Conservation (phyloP, 1,284 basidiomycete species). For the Tremellales sp. region DNA sequence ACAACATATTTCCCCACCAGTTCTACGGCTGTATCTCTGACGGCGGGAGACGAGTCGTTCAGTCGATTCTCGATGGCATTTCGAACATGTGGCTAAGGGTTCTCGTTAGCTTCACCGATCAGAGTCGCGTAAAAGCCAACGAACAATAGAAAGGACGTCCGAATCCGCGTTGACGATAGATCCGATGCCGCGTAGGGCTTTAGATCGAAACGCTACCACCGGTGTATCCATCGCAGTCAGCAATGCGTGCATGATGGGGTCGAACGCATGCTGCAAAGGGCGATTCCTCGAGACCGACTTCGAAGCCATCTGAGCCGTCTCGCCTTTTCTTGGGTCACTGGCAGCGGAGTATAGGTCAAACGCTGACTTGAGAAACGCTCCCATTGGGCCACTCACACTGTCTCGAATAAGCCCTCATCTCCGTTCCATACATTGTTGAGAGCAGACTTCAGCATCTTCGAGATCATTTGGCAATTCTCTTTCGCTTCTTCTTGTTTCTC, state of each 20-base stretch:
- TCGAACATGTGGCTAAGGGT: slow-evolving; percentile 64
- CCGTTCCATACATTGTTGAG: slow-evolving; percentile 28
- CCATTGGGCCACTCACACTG: slow-evolving; percentile 19
- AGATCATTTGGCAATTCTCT: slow-evolving; percentile 24
- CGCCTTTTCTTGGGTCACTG: slow-evolving; percentile 31
- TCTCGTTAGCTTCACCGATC: not conserved
- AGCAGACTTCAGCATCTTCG: slow-evolving; percentile 17
- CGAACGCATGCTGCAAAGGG: slow-evolving; percentile 68
- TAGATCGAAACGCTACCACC: slow-evolving; percentile 81
- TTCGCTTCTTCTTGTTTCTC: slow-evolving; percentile 23
- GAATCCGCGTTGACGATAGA: slow-evolving; percentile 82
- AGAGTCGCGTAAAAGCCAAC: slow-evolving; percentile 28
- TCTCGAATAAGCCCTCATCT: slow-evolving; percentile 35
- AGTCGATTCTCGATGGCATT: slow-evolving; percentile 82
- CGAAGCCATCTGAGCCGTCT: slow-evolving; percentile 44
- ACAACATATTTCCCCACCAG: slow-evolving; percentile 93
- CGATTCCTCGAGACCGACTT: slow-evolving; percentile 73
- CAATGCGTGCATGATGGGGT: slow-evolving; percentile 71
- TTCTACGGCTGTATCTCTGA: slow-evolving; percentile 92
- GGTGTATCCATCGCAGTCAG: slow-evolving; percentile 71
- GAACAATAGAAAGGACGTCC: slow-evolving; percentile 68
- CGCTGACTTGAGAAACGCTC: not conserved
- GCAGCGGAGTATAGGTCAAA: slow-evolving; percentile 5
- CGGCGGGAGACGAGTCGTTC: slow-evolving; percentile 82
- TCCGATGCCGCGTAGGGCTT: slow-evolving; percentile 79